phyloP scores from a whole-genome alignment of 2,329 filamentous ascomycete species.

The Stemphylium vesicarium region DNA sequence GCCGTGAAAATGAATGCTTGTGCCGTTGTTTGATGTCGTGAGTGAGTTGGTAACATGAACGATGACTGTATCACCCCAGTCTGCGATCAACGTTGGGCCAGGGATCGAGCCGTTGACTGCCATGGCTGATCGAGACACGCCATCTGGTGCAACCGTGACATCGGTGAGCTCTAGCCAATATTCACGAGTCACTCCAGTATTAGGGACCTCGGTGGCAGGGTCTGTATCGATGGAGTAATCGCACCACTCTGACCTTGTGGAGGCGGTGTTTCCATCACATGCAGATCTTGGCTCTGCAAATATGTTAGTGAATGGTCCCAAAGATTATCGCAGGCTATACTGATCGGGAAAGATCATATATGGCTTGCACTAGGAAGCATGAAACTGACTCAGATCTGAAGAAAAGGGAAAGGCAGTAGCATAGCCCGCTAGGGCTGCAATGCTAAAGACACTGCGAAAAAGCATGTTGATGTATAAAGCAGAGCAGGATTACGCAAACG shows the following conservation, averaged over 20 bases:
- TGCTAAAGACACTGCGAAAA: neutral
- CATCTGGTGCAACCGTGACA: constrained; percentile 59
- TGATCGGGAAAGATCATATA: no score
- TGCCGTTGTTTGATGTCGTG: constrained; percentile 36
- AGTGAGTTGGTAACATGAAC: constrained; percentile 47
- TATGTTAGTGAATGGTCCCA: no score
- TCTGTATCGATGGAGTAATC: constrained; percentile 51
- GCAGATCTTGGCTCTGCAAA: no score
- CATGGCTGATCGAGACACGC: constrained; percentile 52
- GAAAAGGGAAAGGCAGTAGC: neutral
- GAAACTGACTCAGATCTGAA: neutral
- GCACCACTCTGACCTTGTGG: constrained; percentile 46
- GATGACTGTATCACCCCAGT: constrained; percentile 49
- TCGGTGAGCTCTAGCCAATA: constrained; percentile 55
- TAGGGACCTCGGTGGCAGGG: constrained; percentile 46
- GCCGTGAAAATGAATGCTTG: constrained; percentile 43
- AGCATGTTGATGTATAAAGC: neutral
- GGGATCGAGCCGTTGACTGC: constrained; percentile 53
- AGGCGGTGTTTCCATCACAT: no score
- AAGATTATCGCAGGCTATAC: no score
- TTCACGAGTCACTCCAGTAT: constrained; percentile 62
- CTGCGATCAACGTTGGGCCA: constrained; percentile 53
- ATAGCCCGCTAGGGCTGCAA: neutral
- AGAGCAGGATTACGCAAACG: neutral
- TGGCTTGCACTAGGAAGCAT: no score